phyloP scores from a whole-genome alignment of 345 rosid genomes.

The Salix udensis region DNA sequence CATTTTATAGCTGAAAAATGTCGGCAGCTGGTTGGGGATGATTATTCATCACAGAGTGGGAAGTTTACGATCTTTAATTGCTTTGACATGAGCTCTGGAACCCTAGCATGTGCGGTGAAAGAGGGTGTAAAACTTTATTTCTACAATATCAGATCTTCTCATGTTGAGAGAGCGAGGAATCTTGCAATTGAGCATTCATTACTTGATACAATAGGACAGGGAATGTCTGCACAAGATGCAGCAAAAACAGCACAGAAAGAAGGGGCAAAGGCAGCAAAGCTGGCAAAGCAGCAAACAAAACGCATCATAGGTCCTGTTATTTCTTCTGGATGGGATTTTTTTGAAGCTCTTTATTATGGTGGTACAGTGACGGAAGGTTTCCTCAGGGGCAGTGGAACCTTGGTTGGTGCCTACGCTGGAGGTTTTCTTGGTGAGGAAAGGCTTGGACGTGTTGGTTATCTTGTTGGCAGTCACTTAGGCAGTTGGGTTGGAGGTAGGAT shows the following conservation, averaged over 20 bases:
- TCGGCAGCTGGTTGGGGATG: constrained; percentile 72
- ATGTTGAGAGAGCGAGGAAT: constrained; percentile 67
- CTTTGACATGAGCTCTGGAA: constrained; percentile 87
- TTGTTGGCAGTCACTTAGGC: constrained; percentile 84
- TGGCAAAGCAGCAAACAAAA: constrained; percentile 66
- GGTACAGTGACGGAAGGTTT: constrained; percentile 81
- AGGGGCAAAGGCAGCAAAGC: constrained; percentile 82
- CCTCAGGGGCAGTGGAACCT: constrained; percentile 84
- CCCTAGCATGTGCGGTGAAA: constrained; percentile 73
- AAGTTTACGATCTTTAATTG: constrained; percentile 77
- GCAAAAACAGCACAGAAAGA: constrained; percentile 70
- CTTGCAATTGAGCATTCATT: constrained; percentile 63
- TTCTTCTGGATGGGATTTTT: constrained; percentile 96
- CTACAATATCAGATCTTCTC: constrained; percentile 71
- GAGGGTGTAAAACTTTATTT: constrained; percentile 87
- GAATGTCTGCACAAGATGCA: constrained; percentile 57
- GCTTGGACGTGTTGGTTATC: constrained; percentile 81
- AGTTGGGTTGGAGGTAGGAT: constrained; percentile 97
- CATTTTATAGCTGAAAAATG: constrained; percentile 73
- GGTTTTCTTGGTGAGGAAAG: constrained; percentile 74
- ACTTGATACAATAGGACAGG: constrained; percentile 57
- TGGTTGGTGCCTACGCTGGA: constrained; percentile 79
- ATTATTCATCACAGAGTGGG: constrained; percentile 84
- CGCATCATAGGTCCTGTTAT: constrained; percentile 84
- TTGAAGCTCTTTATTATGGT: constrained; percentile 86